phyloP scores from a whole-genome alignment of 805 yeast species.

The Sugiyamaella valdiviana region DNA sequence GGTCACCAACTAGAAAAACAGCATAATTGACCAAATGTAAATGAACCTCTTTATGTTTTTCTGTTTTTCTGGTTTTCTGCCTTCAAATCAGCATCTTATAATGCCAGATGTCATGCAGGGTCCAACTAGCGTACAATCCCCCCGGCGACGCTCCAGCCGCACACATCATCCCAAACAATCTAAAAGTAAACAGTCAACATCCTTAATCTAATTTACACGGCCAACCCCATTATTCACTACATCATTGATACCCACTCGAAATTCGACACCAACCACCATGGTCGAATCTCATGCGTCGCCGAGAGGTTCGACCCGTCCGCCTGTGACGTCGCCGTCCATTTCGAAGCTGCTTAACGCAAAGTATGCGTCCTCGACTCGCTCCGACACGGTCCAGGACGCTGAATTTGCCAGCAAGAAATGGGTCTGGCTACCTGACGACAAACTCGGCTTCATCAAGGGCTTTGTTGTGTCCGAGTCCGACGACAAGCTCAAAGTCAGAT shows the following conservation, averaged over 20 bases:
- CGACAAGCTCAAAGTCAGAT: conserved; percentile 36
- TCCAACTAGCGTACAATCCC: conserved; percentile 14
- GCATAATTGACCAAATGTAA: too few relatives aligned
- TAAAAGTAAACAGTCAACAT: neutral
- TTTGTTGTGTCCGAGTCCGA: conserved; percentile 43
- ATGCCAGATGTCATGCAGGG: neutral
- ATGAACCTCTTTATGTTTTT: too few relatives aligned
- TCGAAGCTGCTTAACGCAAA: conserved; percentile 10
- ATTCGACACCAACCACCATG: neutral
- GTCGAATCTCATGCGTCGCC: neutral
- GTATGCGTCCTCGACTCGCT: neutral
- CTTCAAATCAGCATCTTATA: neutral
- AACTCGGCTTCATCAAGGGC: conserved; percentile 54
- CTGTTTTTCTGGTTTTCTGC: too few relatives aligned
- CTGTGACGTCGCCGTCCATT: conserved; percentile 5
- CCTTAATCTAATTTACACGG: neutral
- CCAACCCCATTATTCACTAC: neutral
- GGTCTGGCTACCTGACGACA: conserved; percentile 75
- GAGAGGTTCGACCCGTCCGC: neutral
- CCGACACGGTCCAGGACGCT: conserved; percentile 20
- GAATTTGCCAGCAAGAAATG: conserved; percentile 41
- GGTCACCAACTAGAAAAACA: conserved; percentile 30
- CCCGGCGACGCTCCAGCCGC: neutral
- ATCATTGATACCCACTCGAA: neutral
- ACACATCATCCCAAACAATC: neutral